phyloP scores from a whole-genome alignment of 176 grass and related monocot genomes.

The Raddia distichophylla region DNA sequence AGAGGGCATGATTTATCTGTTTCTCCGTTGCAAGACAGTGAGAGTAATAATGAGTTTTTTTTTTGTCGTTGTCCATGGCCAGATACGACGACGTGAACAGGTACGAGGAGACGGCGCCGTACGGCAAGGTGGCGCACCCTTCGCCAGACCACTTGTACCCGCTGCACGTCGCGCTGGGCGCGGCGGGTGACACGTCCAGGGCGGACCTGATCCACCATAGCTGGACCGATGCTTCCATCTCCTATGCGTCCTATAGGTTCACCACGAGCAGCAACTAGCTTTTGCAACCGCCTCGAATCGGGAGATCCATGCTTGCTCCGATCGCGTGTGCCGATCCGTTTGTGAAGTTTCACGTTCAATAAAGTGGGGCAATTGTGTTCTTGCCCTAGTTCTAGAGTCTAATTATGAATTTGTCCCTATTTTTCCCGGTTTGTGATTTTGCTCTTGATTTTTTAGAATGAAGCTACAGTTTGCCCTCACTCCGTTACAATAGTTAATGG shows the following conservation, averaged over 20 bases:
- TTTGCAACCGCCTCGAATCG: conserved; percentile 17
- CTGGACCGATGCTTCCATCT: conserved; percentile 63
- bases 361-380: no score
- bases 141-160: conserved; percentile 86
- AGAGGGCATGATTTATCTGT: no score
- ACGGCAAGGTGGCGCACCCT: conserved; percentile 72
- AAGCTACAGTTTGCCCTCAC: no score
- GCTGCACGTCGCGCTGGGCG: conserved; percentile 88
- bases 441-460: no score
- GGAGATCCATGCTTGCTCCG: neutral
- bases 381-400: no score
- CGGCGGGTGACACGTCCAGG: conserved; percentile 63
- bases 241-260: conserved; percentile 74
- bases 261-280: conserved; percentile 33
- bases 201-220: conserved; percentile 72
- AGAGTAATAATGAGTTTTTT: neutral
- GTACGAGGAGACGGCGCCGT: conserved; percentile 63
- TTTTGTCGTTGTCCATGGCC: neutral
- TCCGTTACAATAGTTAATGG: no score
- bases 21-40: neutral
- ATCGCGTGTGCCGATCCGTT: neutral
- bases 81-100: conserved; percentile 77
- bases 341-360: neutral
- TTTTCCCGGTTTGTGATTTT: no score
- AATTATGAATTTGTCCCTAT: no score